Base-by-base conservation (phyloP, 1,284 basidiomycete genomes). In the Hemileia vastatrix region DNA sequence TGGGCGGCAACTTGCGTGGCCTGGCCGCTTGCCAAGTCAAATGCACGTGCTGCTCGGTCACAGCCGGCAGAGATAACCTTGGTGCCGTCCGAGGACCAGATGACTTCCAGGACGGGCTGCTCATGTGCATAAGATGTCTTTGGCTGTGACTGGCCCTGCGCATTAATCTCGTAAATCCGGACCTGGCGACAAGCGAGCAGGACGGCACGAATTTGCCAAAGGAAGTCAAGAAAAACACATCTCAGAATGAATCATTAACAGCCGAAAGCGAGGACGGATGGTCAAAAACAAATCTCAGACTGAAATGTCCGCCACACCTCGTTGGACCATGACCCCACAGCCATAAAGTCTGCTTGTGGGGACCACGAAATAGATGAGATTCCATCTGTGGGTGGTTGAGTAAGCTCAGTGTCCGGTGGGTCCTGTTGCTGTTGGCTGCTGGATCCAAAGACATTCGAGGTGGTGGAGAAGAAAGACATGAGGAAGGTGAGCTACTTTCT, bases 101-200 rank as follows among this genome's bases (percentile, higher is more conserved):
- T 85, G 4, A 90, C 81, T 67, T 85, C 84, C 65, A 94, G 75
- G 1, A 90, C 88, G 0, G 90, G 89, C 0, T 81, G 88, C 71
- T 89, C 84, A 74, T 94, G 91, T 23, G 80, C 77, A 74, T 88
- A 90, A 81, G 86, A 85, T 0, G 88, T 88, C 76, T 88, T 89
- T 18, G 87, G 84, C 71, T 86, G 83, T 4, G 78, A 79, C 65
- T 81, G 79, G 0, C 81, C 80, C 53, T 76, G 75, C 4, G 69
- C 66, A 57, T 78, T 78, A 65, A 83, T 79, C 68, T 82, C 80
- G 72, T 83, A 84, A 56, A 83, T 74, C 51, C 82, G 76, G n/a
- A 82, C 79, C 79, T 81, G 60, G 4, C 81, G 81, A 68, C 8
- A 64, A 63, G 21, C 62, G 44, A 24, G 19, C 23, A 44, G 24